Evolutionary conservation across 768 basidiomycete genomes (phyloP), one percentile per base, ranked within the genome.

Genomic region (Tremella yokohamensis): DNA sequence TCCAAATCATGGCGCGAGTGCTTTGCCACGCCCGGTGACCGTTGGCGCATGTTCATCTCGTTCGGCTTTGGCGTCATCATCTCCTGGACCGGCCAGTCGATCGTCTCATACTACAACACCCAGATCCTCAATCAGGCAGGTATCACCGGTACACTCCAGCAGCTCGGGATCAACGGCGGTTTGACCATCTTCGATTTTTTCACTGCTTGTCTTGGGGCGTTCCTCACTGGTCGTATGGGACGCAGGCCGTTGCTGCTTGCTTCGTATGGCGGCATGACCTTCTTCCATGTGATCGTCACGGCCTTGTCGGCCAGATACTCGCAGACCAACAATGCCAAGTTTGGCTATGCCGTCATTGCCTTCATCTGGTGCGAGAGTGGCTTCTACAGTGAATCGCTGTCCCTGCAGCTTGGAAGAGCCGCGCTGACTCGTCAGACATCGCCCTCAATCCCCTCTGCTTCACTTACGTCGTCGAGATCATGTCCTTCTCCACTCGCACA

Each of bases 21-120:
- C 18, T 24, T 52, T 57, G 78, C 8, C 86, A 84, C 0, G 80
- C 81, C 3, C 86, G 87, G 84, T 26, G 84, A 82, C 67, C 81
- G 87, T 3, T 84, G 88, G 83, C 77, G 81, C 47, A 81, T 87
- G 49, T 82, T 89, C 57, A 76, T 88, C 58, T 83, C 81, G 1
- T 82, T 88, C 37, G 85, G 84, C 8, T 65, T 86, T 15, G 87
- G 86, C 73, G 84, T 84, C 0, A 87, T 88, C 87, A 87, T 60
- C 87, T 85, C 86, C n/a, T 40, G 86, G 65, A 62, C 47, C 49
- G 59, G 65, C 47, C 49, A 47, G 87, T 29, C 83, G 86, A 1
- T 85, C 84, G 2, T 68, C 22, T 49, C 51, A 3, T 66, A 65
- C 57, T 66, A 64, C 53, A 52, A 66, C 34, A 37, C 60, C 37